Conservation (phyloP, 2,329 filamentous ascomycete genomes). For the Orbilia javanica region DNA sequence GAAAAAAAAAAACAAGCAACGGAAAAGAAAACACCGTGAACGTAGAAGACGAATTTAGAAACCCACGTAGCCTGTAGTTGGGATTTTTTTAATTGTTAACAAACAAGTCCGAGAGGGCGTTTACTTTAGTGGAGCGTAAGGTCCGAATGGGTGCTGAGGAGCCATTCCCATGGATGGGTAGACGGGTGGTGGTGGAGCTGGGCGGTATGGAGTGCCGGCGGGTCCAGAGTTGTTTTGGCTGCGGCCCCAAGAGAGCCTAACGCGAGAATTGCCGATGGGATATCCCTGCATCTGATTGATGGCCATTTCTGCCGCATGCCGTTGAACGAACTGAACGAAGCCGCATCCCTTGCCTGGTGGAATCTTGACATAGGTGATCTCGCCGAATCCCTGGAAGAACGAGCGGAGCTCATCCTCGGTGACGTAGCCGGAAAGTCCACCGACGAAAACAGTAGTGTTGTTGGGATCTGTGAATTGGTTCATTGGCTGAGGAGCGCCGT, state of each 20-base stretch:
- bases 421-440: slow-evolving; percentile 95
- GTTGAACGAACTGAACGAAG: slow-evolving; percentile 98
- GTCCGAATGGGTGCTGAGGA: slow-evolving; percentile 62
- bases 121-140: slow-evolving; percentile 63
- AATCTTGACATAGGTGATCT: slow-evolving; percentile 99
- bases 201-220: slow-evolving; percentile 95
- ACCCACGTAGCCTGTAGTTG: slow-evolving; percentile 58
- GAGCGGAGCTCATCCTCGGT: slow-evolving; percentile 99
- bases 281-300: slow-evolving; percentile 99
- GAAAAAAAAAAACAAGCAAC: no score
- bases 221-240: slow-evolving; percentile 98
- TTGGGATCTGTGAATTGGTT: slow-evolving; percentile 99
- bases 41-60: slow-evolving; percentile 39
- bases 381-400: slow-evolving; percentile 99
- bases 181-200: slow-evolving; percentile 83
- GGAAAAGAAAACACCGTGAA: slow-evolving; percentile 32
- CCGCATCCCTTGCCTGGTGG: slow-evolving; percentile 98
- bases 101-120: slow-evolving; percentile 56
- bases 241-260: slow-evolving; percentile 96
- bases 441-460: slow-evolving; percentile 99
- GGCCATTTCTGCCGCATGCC: slow-evolving; percentile 98
- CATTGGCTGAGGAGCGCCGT: slow-evolving; percentile 83
- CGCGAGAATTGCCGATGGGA: slow-evolving; percentile 97
- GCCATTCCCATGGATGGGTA: slow-evolving; percentile 75
- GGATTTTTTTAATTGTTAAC: slow-evolving; percentile 44